Conservation (phyloP, 2,329 filamentous ascomycete genomes). For the Amesomyces nigricolor region DNA sequence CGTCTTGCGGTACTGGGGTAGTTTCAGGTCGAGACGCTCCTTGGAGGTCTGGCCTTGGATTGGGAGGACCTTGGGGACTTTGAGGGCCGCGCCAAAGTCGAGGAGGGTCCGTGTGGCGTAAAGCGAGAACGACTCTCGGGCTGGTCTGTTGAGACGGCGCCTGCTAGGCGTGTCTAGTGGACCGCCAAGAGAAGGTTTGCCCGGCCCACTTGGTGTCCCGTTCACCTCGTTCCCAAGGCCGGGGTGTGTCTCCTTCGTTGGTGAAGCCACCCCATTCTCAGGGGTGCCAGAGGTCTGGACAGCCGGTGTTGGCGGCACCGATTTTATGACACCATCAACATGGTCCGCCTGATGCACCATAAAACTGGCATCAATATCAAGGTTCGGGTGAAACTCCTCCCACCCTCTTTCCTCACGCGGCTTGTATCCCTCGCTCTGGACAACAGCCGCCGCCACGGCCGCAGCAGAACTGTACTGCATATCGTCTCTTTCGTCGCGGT, state of each 20-base stretch:
- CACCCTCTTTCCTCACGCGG: slow-evolving; percentile 92
- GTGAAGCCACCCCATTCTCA: slow-evolving; percentile 41
- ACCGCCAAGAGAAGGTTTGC: slow-evolving; percentile 26
- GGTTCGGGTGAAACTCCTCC: slow-evolving; percentile 95
- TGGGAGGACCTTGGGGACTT: slow-evolving; percentile 63
- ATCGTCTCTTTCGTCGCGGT: slow-evolving; percentile 46
- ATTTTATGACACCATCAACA: slow-evolving; percentile 66
- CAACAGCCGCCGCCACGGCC: slow-evolving; percentile 78
- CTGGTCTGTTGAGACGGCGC: slow-evolving; percentile 41
- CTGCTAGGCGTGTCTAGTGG: slow-evolving; percentile 36
- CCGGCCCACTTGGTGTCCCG: slow-evolving; percentile 37
- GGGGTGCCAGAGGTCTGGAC: slow-evolving; percentile 33
- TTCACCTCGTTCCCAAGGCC: slow-evolving; percentile 37
- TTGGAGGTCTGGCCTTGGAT: slow-evolving; percentile 74
- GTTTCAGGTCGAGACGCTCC: slow-evolving; percentile 71
- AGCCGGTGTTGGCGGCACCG: slow-evolving; percentile 35
- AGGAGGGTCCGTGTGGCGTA: slow-evolving; percentile 45
- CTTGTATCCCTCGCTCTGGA: slow-evolving; percentile 94
- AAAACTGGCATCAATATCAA: slow-evolving; percentile 80
- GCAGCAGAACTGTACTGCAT: slow-evolving; percentile 83
- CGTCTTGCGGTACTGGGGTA: slow-evolving; percentile 69
- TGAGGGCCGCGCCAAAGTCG: slow-evolving; percentile 43
- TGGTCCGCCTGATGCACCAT: slow-evolving; percentile 76
- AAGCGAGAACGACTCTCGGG: slow-evolving; percentile 47
- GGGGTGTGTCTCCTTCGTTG: slow-evolving; percentile 41